Percentiles rank a stretch among this genome's conserved stretches.
phyloP scores from a whole-genome alignment of 2,329 filamentous ascomycete genomes.

The Hymenoscyphus fraxineus region DNA sequence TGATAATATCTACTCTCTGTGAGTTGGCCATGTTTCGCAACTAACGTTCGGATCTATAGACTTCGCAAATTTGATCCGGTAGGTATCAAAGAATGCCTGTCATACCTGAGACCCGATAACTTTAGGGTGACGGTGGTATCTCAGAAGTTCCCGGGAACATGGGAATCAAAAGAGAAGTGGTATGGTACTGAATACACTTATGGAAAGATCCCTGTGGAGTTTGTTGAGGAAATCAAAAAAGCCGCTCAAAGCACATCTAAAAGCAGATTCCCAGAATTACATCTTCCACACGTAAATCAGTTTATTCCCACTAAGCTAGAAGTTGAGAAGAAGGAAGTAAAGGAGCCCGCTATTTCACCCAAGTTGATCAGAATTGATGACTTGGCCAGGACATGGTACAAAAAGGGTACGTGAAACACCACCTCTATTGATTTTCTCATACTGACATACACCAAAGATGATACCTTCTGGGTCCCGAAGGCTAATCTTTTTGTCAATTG shows the following conservation, averaged over 20 bases:
- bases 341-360: slow-evolving; percentile 68
- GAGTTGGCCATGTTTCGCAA: not conserved
- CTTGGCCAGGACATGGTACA: slow-evolving; percentile 83
- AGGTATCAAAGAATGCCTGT: slow-evolving; percentile 70
- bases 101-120: slow-evolving; percentile 78
- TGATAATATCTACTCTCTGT: not conserved
- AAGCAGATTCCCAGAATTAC: slow-evolving; percentile 65
- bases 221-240: slow-evolving; percentile 65
- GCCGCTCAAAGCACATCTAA: slow-evolving; percentile 56
- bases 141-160: slow-evolving; percentile 76
- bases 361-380: slow-evolving; percentile 82
- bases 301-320: slow-evolving; percentile 93
- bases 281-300: slow-evolving; percentile 88
- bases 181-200: slow-evolving; percentile 92
- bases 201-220: slow-evolving; percentile 72
- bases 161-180: slow-evolving; percentile 91
- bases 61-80: slow-evolving; percentile 76
- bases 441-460: slow-evolving; percentile 49
- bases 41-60: slow-evolving; percentile 23
- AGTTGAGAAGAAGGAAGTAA: slow-evolving; percentile 90
- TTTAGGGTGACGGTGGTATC: slow-evolving; percentile 82
- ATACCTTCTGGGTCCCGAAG: slow-evolving; percentile 97
- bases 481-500: slow-evolving; percentile 80
- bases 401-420: slow-evolving; percentile 53
- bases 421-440: not conserved